phyloP scores from a whole-genome alignment of 306 rosid species.

The Trifolium pratense region DNA sequence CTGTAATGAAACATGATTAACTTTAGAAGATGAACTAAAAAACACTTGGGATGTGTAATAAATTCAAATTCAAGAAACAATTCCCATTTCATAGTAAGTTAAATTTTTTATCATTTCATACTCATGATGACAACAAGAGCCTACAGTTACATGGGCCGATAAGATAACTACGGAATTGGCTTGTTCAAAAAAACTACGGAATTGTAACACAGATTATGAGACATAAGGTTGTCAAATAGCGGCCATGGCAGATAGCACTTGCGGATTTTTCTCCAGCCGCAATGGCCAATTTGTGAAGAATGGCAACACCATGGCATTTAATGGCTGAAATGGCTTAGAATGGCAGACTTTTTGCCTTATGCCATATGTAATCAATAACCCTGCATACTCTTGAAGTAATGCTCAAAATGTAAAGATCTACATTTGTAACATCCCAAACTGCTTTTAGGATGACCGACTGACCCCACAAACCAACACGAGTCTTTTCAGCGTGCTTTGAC shows the following conservation, averaged over 20 bases:
- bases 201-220: conserved; percentile 10
- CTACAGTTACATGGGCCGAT: neutral
- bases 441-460: too few species aligned
- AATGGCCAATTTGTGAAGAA: neutral
- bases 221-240: neutral
- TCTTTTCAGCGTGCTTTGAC: too few species aligned
- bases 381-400: neutral
- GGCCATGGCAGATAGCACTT: neutral
- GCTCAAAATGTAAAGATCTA: conserved; percentile 13
- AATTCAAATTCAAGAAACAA: conserved; percentile 33
- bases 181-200: too few species aligned
- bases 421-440: too few species aligned
- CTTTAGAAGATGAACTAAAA: conserved; percentile 17
- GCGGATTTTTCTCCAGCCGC: neutral
- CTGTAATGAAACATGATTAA: conserved; percentile 19
- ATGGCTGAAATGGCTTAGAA: neutral
- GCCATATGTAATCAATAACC: neutral
- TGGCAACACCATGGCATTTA: neutral
- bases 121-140: conserved; percentile 11
- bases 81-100: conserved; percentile 14
- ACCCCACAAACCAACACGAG: too few species aligned
- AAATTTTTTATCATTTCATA: conserved; percentile 17
- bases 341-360: neutral
- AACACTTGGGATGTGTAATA: conserved; percentile 8
- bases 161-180: conserved; percentile 24